Evolutionary conservation across 257 asterid species (phyloP), one percentile per base, ranked within the genome.

Genomic region (Nemophila menziesii): DNA sequence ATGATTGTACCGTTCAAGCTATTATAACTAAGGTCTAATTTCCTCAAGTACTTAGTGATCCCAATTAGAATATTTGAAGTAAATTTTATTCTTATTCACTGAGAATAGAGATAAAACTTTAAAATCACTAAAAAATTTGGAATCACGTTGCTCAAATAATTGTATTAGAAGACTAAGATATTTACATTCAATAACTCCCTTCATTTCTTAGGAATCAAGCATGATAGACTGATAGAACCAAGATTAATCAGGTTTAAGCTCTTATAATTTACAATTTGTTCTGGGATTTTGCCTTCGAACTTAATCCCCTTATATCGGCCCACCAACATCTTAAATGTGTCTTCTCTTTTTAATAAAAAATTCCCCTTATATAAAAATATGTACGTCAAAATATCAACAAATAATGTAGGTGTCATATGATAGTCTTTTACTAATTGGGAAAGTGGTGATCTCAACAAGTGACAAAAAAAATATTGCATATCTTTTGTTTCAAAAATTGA

Each of bases 1-100:
- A 89, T 83, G 24, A 85, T 67, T 8, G 37, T 61, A 19, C 94
- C 93, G 11, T 22, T 66, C 64, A 86, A 29, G 0, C 0, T 5
- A 48, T 86, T 86, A 48, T 49, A 76, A 60, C 96, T 70, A 29
- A 86, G 83, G 89, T 81, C 92, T 54, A 86, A 60, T 37, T 7
- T 53, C 42, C 37, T 50, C 36, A 78, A 62, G 27, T 67, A 8
- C 2, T 29, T 39, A 27, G 90, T 68, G 22, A 81, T 45, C 47
- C 74, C 78, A 43, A 40, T 3, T 4, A 93, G 96, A 46, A 86
- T 61, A 23, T 60, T 51, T 54, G 89, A 92, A 39, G 21, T 51
- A 47, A 86, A 72, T 0, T 0, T 0, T 0, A 57, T 86, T 86
- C 54, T 53, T 72, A 64, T 86, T 71, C 2, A 84, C 96, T 26